These are phyloP conservation scores for Botryotinia calthae DNA, from an alignment of 2,329 filamentous ascomycete genomes.

Conservation along the genomic window DNA sequence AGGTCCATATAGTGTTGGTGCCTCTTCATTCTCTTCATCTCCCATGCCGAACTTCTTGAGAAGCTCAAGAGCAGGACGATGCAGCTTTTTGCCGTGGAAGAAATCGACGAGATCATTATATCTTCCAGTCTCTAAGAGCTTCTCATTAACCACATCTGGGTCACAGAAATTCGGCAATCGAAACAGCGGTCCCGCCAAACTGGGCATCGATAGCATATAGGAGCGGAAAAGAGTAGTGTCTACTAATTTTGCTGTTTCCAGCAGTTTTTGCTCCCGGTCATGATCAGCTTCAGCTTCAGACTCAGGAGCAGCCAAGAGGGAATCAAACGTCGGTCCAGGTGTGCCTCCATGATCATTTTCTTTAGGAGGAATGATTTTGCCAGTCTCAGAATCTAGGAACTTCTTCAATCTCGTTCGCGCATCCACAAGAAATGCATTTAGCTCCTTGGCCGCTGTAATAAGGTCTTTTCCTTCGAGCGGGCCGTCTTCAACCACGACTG, in stretches of 20 bases:
- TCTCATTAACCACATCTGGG: conserved; percentile 90
- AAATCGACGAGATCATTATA: conserved; percentile 98
- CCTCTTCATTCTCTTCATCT: conserved; percentile 49
- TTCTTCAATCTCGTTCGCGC: conserved; percentile 67
- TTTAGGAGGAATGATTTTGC: conserved; percentile 54
- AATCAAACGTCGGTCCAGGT: conserved; percentile 53
- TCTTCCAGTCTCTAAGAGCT: conserved; percentile 79
- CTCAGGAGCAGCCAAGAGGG: conserved; percentile 49
- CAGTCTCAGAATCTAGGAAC: conserved; percentile 60
- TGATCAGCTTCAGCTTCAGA: conserved; percentile 42
- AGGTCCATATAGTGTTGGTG: conserved; percentile 69
- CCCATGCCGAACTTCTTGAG: conserved; percentile 75
- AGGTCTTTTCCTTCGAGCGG: conserved; percentile 78
- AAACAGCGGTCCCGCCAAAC: conserved; percentile 84
- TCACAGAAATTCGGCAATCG: conserved; percentile 97
- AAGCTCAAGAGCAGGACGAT: conserved; percentile 80
- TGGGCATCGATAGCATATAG: conserved; percentile 89
- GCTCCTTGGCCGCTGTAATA: conserved; percentile 73
- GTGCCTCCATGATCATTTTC: conserved; percentile 42
- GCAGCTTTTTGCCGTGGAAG: conserved; percentile 90
- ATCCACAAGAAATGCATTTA: conserved; percentile 85
- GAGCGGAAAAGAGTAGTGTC: conserved; percentile 93
- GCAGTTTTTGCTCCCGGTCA: conserved; percentile 69
- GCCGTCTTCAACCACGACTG: conserved; percentile 48
- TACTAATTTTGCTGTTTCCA: conserved; percentile 76